These are phyloP conservation scores for Ceratobasidium sp. DNA, from an alignment of 1,284 basidiomycete species.

Conservation along the genomic window DNA sequence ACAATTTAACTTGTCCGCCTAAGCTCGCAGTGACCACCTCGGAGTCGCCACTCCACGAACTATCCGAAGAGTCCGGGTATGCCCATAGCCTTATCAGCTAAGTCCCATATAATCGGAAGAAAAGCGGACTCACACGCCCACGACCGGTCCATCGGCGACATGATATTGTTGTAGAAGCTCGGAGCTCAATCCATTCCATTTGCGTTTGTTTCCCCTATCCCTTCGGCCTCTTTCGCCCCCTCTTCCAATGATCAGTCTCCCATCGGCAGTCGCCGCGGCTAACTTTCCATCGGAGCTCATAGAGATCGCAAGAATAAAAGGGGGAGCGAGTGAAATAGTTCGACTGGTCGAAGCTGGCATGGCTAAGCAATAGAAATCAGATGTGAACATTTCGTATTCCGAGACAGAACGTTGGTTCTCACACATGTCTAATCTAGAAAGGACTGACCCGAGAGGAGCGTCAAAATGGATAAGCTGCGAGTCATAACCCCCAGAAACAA, in stretches of 20 bases:
- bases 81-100: conserved; percentile 22
- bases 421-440: conserved; percentile 75
- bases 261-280: conserved; percentile 80
- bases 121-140: conserved; percentile 67
- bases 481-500: conserved; percentile 83
- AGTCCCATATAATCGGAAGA: conserved; percentile 1
- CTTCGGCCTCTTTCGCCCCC: conserved; percentile 69
- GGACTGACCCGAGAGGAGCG: conserved; percentile 66
- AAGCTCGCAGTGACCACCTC: conserved; percentile 69
- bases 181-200: conserved; percentile 76
- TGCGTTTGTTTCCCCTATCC: conserved; percentile 68
- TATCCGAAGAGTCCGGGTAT: background rate
- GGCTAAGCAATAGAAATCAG: conserved; percentile 9
- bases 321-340: conserved; percentile 70
- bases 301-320: conserved; percentile 74
- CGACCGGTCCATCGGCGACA: conserved; percentile 76
- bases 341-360: conserved; percentile 25
- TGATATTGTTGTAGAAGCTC: conserved; percentile 60
- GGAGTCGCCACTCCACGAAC: conserved; percentile 26
- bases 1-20: conserved; percentile 68
- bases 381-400: conserved; percentile 10
- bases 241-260: conserved; percentile 74
- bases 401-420: conserved; percentile 49
- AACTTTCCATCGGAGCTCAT: conserved; percentile 70
- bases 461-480: conserved; percentile 76